Base-by-base conservation (phyloP, 2,329 filamentous ascomycete genomes). In the Aspergillus sp. region DNA sequence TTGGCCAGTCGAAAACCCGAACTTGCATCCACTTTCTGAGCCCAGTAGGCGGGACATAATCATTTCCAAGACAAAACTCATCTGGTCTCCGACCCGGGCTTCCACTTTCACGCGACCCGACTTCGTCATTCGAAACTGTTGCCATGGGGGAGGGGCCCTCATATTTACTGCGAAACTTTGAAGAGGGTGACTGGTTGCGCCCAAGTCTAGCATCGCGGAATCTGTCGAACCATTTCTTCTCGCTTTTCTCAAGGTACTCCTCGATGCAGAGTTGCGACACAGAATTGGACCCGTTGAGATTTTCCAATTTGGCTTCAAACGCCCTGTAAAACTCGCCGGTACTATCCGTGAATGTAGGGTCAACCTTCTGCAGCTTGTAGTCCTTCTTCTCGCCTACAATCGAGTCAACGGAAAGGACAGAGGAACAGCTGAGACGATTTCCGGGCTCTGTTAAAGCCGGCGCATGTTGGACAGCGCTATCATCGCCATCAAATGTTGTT, bases 341-440 rank as follows among this genome's bases (percentile, higher is more conserved):
- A 47, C 82, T 81, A 67, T 89, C 86, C 6, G 83, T 88, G 73
- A 89, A 89, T 74, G 85, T 86, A 2, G 86, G 86, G 63, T 86
- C 85, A 0, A 89, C 84, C 56, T 87, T 85, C 67, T 89, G 86
- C 15, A 88, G 79, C 60, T 84, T 82, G 67, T 82, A 86, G 65
- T 86, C 81, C 53, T 82, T 82, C 67, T 86, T 85, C 57, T 84
- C 84, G 17, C 85, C 83, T 24, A 87, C 78, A 31, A 88, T 79
- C 3, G 79, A 79, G 53, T 84, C 77, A 4, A 86, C 75, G 27
- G 82, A 85, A 24, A 87, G 75, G 3, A 76, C 74, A 2, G 80
- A 83, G 45, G 74, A 70, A 59, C 72, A 76, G 59, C 73, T 75
- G 39, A 77, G 68, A 37, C 72, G 68, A 45, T 68, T 72, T 15